A percentile compares a stretch with the other conserved stretches of the same genome.
These are phyloP conservation scores for Penicillium sp. DNA, from an alignment of 2,329 filamentous ascomycete species.

Conservation along the genomic window DNA sequence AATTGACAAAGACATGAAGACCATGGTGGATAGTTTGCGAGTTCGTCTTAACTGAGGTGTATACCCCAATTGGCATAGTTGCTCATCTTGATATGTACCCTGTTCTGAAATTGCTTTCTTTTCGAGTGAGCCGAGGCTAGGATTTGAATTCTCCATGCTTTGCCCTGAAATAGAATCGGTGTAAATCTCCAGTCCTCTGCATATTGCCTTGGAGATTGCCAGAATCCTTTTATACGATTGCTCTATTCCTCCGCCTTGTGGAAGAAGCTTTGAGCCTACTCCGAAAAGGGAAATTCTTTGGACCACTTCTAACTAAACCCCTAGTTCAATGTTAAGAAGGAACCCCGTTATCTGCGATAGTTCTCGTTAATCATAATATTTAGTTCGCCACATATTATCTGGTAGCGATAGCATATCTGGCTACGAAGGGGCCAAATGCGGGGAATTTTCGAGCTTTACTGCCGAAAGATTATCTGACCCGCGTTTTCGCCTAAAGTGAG, in stretches of 20 bases:
- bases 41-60: slow-evolving; percentile 11
- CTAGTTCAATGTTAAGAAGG: too few relatives aligned
- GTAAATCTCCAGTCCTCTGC: not conserved
- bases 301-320: not conserved
- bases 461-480: not conserved
- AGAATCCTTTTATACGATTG: not conserved
- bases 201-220: not conserved
- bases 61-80: slow-evolving; percentile 11
- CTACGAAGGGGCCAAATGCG: not conserved
- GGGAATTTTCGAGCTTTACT: not conserved
- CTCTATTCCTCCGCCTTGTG: too few relatives aligned
- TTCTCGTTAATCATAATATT: not conserved
- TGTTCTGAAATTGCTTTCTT: not conserved
- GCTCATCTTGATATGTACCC: slow-evolving; percentile 11
- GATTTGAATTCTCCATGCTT: slow-evolving; percentile 1
- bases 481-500: not conserved
- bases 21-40: slow-evolving; percentile 13
- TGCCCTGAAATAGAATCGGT: not conserved
- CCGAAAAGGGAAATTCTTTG: not conserved
- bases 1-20: slow-evolving; percentile 19
- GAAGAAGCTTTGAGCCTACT: too few relatives aligned
- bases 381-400: too few relatives aligned
- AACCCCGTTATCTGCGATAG: not conserved
- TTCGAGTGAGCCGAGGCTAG: slow-evolving; percentile 3
- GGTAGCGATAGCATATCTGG: not conserved